phyloP scores from a whole-genome alignment of 345 rosid species.

The Populus simonii region DNA sequence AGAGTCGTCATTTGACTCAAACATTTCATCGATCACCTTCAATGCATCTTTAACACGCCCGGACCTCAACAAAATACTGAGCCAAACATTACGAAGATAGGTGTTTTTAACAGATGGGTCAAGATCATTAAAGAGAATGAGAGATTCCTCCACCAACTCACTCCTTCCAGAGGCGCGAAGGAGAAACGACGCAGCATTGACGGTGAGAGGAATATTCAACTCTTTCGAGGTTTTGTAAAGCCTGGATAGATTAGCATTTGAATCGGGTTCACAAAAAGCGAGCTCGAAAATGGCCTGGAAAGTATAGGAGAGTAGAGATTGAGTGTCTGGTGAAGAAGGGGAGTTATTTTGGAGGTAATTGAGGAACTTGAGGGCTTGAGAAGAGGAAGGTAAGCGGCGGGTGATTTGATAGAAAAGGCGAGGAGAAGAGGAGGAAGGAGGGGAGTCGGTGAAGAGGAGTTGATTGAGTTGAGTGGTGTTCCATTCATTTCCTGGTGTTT shows the following conservation, averaged over 20 bases:
- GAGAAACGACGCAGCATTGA: constrained; percentile 42
- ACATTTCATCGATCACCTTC: constrained; percentile 91
- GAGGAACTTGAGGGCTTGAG: constrained; percentile 59
- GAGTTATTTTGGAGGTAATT: constrained; percentile 38
- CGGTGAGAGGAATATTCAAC: constrained; percentile 44
- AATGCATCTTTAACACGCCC: constrained; percentile 51
- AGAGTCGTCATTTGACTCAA: constrained; percentile 25
- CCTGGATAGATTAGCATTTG: constrained; percentile 29
- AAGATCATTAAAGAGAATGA: constrained; percentile 42
- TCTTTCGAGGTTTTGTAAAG: constrained; percentile 52
- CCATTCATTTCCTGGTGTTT: constrained; percentile 58
- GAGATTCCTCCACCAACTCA: constrained; percentile 44
- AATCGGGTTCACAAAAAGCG: constrained; percentile 43
- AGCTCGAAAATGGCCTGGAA: constrained; percentile 58
- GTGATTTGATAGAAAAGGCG: constrained; percentile 42
- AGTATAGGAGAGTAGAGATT: constrained; percentile 34
- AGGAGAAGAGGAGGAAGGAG: constrained; percentile 33
- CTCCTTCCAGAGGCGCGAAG: constrained; percentile 47
- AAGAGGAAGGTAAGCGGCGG: constrained; percentile 49
- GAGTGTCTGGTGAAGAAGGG: constrained; percentile 22
- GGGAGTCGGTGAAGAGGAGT: constrained; percentile 41
- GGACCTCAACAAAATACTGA: constrained; percentile 27
- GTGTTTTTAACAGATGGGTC: constrained; percentile 36
- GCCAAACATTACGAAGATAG: constrained; percentile 40
- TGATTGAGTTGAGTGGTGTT: constrained; percentile 34